These are phyloP conservation scores for Actinomortierella ambigua DNA, from an alignment of 371 early-diverging fungal species.

Conservation along the genomic window DNA sequence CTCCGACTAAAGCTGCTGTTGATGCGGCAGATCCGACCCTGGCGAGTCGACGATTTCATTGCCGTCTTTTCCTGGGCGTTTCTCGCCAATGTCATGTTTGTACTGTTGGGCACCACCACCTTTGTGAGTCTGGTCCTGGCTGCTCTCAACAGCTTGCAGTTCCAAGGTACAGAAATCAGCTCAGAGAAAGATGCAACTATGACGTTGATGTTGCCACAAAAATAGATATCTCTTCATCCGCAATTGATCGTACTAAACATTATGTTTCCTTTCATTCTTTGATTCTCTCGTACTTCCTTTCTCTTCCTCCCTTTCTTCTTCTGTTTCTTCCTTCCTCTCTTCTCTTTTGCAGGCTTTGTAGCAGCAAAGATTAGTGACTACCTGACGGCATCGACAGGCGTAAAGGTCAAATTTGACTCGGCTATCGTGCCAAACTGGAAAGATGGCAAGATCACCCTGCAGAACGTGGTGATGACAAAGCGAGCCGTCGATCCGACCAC, in stretches of 20 bases:
- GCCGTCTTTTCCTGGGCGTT: slow-evolving; percentile 92
- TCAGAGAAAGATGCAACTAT: too few species aligned
- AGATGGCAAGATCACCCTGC: slow-evolving; percentile 86
- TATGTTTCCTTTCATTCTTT: too few species aligned
- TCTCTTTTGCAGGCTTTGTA: slow-evolving; percentile 67
- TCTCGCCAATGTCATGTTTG: slow-evolving; percentile 83
- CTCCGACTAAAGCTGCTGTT: slow-evolving; percentile 61
- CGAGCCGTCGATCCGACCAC: slow-evolving; percentile 17
- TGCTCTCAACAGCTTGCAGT: slow-evolving; percentile 84
- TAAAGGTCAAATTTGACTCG: slow-evolving; percentile 85
- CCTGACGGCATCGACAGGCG: slow-evolving; percentile 83
- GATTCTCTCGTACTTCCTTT: neutral
- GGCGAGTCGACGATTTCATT: slow-evolving; percentile 87
- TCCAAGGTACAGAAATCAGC: slow-evolving; percentile 71
- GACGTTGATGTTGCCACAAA: too few species aligned
- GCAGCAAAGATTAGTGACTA: slow-evolving; percentile 79
- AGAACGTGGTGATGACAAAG: slow-evolving; percentile 69
- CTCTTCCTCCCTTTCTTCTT: neutral
- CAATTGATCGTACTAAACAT: too few species aligned
- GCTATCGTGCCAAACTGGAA: slow-evolving; percentile 95
- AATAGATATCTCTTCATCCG: too few species aligned
- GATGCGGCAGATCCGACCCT: slow-evolving; percentile 76
- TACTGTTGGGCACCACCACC: slow-evolving; percentile 90
- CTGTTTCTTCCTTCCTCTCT: neutral
- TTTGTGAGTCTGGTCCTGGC: slow-evolving; percentile 84